Evolutionary conservation across 345 rosid species (phyloP).

Genomic region (Eucalyptus leucophloia): DNA sequence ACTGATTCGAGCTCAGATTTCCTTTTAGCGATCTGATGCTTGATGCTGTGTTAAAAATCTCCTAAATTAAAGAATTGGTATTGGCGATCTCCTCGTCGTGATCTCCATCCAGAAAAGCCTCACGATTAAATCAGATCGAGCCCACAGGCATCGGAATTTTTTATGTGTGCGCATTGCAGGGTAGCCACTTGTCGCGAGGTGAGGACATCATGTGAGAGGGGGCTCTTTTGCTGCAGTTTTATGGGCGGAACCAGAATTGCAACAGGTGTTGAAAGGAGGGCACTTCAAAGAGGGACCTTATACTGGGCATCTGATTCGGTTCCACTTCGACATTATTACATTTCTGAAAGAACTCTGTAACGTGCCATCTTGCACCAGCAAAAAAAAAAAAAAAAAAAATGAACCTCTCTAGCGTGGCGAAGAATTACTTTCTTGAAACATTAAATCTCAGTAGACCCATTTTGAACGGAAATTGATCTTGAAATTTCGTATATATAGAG

Average conservation of each 20-base stretch:
- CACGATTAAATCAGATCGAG: not conserved
- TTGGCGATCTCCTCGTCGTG: not conserved
- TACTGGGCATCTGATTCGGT: not conserved
- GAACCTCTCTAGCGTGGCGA: not conserved
- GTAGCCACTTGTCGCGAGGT: not conserved
- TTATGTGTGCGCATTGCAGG: too few species aligned
- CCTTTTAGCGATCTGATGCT: accelerated
- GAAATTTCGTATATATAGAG: not conserved
- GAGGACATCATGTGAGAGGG: not conserved
- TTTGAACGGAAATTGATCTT: not conserved
- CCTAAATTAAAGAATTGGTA: not conserved
- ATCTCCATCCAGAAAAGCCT: not conserved
- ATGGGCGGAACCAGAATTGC: not conserved
- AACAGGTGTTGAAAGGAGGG: not conserved
- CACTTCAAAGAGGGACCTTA: not conserved
- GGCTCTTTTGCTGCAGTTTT: not conserved
- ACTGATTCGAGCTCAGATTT: accelerated
- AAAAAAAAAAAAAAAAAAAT: not conserved
- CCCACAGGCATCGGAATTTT: not conserved
- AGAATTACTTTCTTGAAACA: not conserved
- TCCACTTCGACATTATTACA: not conserved
- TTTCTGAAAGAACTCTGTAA: not conserved
- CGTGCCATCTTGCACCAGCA: not conserved
- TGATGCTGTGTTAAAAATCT: not conserved
- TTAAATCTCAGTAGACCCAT: not conserved